Conservation (phyloP, 1,284 basidiomycete species). For the Singerocomus inundabilis region DNA sequence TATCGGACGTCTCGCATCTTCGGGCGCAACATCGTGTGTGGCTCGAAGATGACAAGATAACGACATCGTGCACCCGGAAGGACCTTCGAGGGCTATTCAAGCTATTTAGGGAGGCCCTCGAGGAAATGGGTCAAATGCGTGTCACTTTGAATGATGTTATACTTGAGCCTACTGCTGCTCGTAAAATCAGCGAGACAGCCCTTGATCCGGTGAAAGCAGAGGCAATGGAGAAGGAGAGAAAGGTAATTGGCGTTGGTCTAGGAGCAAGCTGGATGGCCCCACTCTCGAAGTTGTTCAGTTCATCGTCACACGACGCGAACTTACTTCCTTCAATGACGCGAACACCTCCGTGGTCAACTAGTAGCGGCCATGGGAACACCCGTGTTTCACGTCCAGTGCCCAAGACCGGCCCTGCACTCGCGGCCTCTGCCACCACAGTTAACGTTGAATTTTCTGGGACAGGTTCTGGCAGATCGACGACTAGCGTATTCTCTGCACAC, state of each 20-base stretch:
- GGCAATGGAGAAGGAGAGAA: conserved; percentile 36
- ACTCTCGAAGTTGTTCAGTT: conserved; percentile 70
- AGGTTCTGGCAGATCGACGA: conserved; percentile 72
- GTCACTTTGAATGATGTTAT: conserved; percentile 87
- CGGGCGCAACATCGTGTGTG: conserved; percentile 77
- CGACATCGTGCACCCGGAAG: conserved; percentile 68
- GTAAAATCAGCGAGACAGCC: conserved; percentile 67
- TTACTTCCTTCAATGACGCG: conserved; percentile 18
- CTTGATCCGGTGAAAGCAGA: conserved; percentile 62
- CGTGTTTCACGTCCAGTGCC: conserved; percentile 48
- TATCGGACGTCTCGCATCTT: conserved; percentile 70
- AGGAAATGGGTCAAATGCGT: conserved; percentile 81
- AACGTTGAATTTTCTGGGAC: conserved; percentile 89
- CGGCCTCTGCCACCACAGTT: conserved; percentile 84
- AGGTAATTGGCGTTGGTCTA: conserved; percentile 24
- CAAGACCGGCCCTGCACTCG: conserved; percentile 78
- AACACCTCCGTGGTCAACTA: conserved; percentile 19
- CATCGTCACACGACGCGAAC: conserved; percentile 22
- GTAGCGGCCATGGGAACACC: conserved; percentile 21
- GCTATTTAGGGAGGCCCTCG: conserved; percentile 82
- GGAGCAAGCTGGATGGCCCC: conserved; percentile 76
- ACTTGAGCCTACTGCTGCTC: conserved; percentile 79
- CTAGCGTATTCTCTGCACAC: conserved; percentile 48
- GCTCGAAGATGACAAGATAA: conserved; percentile 64
- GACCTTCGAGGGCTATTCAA: conserved; percentile 86